Base-by-base conservation (phyloP, 129 eudicot genomes). In the Mikania micrantha region DNA sequence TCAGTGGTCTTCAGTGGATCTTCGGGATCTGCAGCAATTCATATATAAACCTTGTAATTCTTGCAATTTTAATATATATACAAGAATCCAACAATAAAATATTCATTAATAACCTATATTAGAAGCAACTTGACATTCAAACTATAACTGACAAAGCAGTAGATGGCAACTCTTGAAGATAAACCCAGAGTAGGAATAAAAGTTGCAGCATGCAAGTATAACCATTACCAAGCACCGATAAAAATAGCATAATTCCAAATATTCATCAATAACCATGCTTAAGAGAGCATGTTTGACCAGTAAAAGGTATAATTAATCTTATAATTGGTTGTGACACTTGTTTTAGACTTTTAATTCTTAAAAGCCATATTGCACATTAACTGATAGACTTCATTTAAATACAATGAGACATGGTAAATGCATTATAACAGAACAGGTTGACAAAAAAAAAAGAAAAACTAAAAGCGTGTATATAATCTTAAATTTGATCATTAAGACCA, bases 1-100 rank as follows among this genome's bases (percentile, higher is more conserved):
- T 93, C 99, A 45, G 95, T 93, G 22, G 96, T 93, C 87, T 93
- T 93, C 74, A 93, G 78, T 15, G 99, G 99, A 71, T 93, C 99
- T 72, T 93, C 99, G 3, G 86, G 71, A 78, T 93, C 99, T 93
- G 92, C 83, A 85, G 35, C 71, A 58, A 76, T 19, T 15, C 10
- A 41, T 32, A 77, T 9, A 13, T 25, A 15, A 69, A 56, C 28
- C 36, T 69, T n/a, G 28, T 34, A 35, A 24, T 71, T 44, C 17
- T 60, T 56, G 11, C 8, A 56, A 25, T 56, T 13, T 27, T 4
- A 5, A 27, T 27, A 56, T 56, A 53, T 56, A 56, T 2, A 12
- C 36, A 27, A 27, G 36, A 56, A 13, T 56, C 27, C 38, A 25
- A 12, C 62, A 56, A 27, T 56, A 20, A 27, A 9, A 5, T 25